Percentiles rank a stretch among this genome's conserved stretches.
phyloP scores from a whole-genome alignment of 2,329 filamentous ascomycete genomes.

The Arachnomyces sp. region DNA sequence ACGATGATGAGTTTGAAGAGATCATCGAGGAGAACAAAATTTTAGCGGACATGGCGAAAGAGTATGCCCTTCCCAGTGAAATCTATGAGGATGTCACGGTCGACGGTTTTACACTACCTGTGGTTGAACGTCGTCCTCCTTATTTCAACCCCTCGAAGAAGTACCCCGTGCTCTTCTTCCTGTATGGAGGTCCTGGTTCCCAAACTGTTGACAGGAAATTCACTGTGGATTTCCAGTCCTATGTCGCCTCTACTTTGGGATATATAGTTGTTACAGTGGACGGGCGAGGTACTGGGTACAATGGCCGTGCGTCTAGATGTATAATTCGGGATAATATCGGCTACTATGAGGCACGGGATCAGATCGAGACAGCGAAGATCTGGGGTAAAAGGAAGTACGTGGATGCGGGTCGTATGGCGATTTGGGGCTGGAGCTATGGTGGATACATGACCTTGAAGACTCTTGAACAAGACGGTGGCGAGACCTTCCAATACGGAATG shows the following conservation, averaged over 20 bases:
- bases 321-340: constrained; percentile 78
- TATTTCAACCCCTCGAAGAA: constrained; percentile 77
- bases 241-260: constrained; percentile 73
- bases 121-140: constrained; percentile 79
- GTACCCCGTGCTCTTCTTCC: constrained; percentile 90
- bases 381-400: constrained; percentile 79
- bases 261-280: constrained; percentile 96
- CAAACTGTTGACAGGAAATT: constrained; percentile 79
- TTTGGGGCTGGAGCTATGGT: constrained; percentile 98
- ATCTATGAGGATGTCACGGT: constrained; percentile 80
- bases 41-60: constrained; percentile 61
- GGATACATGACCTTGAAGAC: constrained; percentile 94
- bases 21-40: constrained; percentile 69
- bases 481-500: constrained; percentile 94
- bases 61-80: constrained; percentile 74
- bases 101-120: constrained; percentile 64
- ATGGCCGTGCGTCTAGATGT: constrained; percentile 75
- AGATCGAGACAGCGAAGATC: constrained; percentile 80
- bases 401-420: constrained; percentile 72
- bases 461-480: constrained; percentile 79
- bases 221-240: constrained; percentile 80
- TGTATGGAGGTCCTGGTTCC: constrained; percentile 92
- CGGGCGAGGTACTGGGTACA: constrained; percentile 83
- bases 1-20: constrained; percentile 56
- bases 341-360: constrained; percentile 75